Percentiles rank a stretch among this genome's conserved stretches.
phyloP scores from a whole-genome alignment of 2,329 filamentous ascomycete species.

The Talaromyces sp. region DNA sequence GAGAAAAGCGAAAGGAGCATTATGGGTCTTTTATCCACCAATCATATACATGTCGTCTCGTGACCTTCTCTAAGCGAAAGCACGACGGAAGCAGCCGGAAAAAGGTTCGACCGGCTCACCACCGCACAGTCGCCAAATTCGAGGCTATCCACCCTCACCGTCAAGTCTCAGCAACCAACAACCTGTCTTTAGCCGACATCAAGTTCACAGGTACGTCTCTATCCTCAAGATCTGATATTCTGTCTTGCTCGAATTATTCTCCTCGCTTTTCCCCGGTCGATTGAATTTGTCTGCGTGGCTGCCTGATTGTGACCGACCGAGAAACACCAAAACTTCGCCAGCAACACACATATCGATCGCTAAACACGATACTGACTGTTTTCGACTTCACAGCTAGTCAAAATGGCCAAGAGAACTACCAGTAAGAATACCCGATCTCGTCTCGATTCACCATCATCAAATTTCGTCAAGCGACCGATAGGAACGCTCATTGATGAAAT shows the following conservation, averaged over 20 bases:
- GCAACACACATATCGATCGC: not conserved
- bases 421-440: slow-evolving; percentile 16
- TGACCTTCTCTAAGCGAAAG: slow-evolving; percentile 14
- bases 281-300: not conserved
- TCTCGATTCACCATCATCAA: not conserved
- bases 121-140: slow-evolving; percentile 18
- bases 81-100: slow-evolving; percentile 4
- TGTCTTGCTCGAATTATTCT: not conserved
- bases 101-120: slow-evolving; percentile 6
- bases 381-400: slow-evolving; percentile 8
- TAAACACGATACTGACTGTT: slow-evolving; percentile 12
- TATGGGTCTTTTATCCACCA: not conserved
- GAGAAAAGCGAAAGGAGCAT: not conserved
- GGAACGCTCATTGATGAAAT: not conserved
- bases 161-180: slow-evolving; percentile 13
- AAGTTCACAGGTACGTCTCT: slow-evolving; percentile 18
- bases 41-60: not conserved
- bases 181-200: slow-evolving; percentile 16
- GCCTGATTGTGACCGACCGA: not conserved
- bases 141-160: slow-evolving; percentile 11
- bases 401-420: slow-evolving; percentile 20
- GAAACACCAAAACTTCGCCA: slow-evolving; percentile 1
- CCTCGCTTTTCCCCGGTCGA: not conserved
- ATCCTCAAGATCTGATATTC: not conserved
- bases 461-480: not conserved